Evolutionary conservation across 176 grass and related monocot species (phyloP).

Genomic region (Secale cereale): DNA sequence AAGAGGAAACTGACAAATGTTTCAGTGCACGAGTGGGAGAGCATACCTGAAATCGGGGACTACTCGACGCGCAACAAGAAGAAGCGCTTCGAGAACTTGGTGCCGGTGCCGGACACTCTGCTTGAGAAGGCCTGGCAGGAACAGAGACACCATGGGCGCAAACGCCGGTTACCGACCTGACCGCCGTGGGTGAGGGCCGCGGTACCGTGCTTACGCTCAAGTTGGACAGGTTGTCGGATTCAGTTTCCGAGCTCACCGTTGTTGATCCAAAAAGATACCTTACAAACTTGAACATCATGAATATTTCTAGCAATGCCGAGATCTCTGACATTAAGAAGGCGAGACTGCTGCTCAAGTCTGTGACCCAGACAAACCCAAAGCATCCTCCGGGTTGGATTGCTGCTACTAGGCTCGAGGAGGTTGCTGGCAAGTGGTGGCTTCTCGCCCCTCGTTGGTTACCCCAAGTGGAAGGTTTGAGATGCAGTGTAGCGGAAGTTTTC

Average conservation of each 20-base stretch:
- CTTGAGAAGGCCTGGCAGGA: constrained; percentile 92
- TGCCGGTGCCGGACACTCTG: constrained; percentile 66
- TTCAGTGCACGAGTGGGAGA: constrained; percentile 75
- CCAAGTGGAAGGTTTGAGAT: too few species aligned
- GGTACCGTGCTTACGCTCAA: constrained; percentile 85
- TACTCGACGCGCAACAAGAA: constrained; percentile 87
- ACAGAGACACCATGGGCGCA: constrained; percentile 77
- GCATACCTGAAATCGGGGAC: constrained; percentile 88
- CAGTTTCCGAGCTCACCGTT: constrained; percentile 72
- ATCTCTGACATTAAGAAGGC: constrained; percentile 98
- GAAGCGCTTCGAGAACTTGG: constrained; percentile 91
- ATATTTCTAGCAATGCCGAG: constrained; percentile 87
- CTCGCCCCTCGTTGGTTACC: too few species aligned
- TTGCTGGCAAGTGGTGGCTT: too few species aligned
- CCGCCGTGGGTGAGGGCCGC: constrained; percentile 81
- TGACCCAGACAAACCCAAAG: constrained; percentile 87
- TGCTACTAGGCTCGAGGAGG: constrained; percentile 78
- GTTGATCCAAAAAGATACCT: constrained; percentile 93
- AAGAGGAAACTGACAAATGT: constrained; percentile 72
- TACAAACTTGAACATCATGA: constrained; percentile 88
- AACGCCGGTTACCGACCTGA: constrained; percentile 77
- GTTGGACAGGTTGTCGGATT: constrained; percentile 84
- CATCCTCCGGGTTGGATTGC: constrained; percentile 91
- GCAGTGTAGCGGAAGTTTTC: too few species aligned
- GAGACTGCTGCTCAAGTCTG: constrained; percentile 70